Base-by-base conservation (phyloP, 2,329 filamentous ascomycete genomes). In the Rachicladosporium sp. region DNA sequence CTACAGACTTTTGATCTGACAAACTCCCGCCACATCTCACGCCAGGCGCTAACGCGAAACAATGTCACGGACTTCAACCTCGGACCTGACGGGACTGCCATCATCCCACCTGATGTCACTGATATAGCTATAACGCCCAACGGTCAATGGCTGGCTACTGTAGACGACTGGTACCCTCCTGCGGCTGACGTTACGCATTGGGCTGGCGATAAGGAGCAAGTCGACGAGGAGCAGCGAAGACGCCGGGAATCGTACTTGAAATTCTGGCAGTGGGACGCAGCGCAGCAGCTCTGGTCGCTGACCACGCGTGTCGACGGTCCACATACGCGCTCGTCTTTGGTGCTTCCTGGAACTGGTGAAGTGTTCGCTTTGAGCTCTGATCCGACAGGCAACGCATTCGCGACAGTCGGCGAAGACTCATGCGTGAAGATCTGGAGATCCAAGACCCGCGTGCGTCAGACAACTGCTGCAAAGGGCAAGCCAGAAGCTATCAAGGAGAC, bases 1-100 rank as follows among this genome's bases (percentile, higher is more conserved):
- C 66, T 98, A 29, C 91, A 98, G 59, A 84, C 83, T 0, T 87
- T 93, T 53, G 86, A 96, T 59, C 68, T 93, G n/a, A 74, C 78
- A 29, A 76, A 79, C 2, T 79, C 84, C 49, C 78, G 78, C 41
- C 84, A 88, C 47, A 62, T 93, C 30, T 77, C 76, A n/a, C 83
- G 84, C 46, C 91, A 98, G 66, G 86, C 91, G 4, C 66, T 98
- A 47, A 81, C 88, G 5, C 76, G 91, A 37, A 93, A 89, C 35
- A 89, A 93, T 51, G 77, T 82, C 3, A 94, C 89, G 0, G 82
- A 85, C 43, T 66, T 83, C 47, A 93, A 86, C 51, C 69, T 81
- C 31, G 81, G 80, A 6, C 80, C 79, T 10, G 79, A 82, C 47
- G 78, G 82, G 4, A 71, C 75, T 37, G 70, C 74, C 4, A 76